Evolutionary conservation across 495 filamentous ascomycete genomes (phyloP).

Genomic region (Xylaria nigripes): DNA sequence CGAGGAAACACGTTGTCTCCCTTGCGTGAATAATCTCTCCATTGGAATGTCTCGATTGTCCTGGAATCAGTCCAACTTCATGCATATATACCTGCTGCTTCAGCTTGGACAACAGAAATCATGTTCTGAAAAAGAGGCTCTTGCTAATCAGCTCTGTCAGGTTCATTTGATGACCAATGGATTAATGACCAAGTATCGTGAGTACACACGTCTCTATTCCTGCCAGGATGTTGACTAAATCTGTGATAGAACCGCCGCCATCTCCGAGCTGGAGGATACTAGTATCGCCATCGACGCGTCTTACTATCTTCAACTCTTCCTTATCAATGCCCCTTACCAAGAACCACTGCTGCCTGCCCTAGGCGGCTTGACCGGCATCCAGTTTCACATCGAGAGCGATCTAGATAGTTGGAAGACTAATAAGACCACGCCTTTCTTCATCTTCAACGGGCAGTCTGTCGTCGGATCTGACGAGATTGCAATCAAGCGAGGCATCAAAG

Average conservation of each 20-base stretch:
- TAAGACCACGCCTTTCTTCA: constrained; percentile 64
- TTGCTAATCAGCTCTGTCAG: constrained; percentile 19
- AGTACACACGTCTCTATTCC: not conserved
- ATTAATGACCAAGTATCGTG: constrained; percentile 39
- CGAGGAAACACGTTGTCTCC: not conserved
- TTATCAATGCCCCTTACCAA: constrained; percentile 55
- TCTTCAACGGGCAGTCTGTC: constrained; percentile 81
- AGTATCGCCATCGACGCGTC: constrained; percentile 82
- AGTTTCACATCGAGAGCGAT: constrained; percentile 62
- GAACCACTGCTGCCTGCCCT: constrained; percentile 86
- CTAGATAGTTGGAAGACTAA: constrained; percentile 57
- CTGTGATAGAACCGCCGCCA: constrained; percentile 23
- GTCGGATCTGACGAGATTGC: constrained; percentile 56
- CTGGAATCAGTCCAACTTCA: not conserved
- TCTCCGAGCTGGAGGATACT: constrained; percentile 53
- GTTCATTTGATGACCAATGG: constrained; percentile 36
- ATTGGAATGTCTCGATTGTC: not conserved
- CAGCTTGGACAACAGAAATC: not conserved
- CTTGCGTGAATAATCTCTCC: not conserved
- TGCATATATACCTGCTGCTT: not conserved
- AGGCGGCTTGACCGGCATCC: constrained; percentile 76
- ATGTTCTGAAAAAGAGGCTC: not conserved
- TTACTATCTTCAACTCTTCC: constrained; percentile 71
- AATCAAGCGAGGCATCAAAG: constrained; percentile 37
- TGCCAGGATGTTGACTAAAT: not conserved